Conservation (phyloP, 345 rosid genomes). For the Salix exigua region DNA sequence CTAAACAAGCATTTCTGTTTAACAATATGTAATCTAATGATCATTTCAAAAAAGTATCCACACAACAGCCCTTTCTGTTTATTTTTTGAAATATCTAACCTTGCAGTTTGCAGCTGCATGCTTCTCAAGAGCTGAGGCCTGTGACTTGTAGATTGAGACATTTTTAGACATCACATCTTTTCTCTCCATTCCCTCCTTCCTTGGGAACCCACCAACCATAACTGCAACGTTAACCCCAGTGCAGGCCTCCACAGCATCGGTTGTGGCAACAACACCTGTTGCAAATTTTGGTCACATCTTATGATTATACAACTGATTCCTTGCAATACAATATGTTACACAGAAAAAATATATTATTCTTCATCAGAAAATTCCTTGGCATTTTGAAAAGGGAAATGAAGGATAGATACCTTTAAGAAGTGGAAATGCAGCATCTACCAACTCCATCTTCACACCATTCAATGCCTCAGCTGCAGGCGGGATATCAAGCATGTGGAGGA, state of each 20-base stretch:
- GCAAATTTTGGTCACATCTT: slow-evolving; percentile 9
- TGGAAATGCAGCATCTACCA: slow-evolving; percentile 95
- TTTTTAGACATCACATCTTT: slow-evolving; percentile 98
- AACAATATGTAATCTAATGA: background rate
- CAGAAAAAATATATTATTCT: background rate
- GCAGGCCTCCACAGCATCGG: slow-evolving; percentile 94
- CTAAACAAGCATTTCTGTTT: background rate
- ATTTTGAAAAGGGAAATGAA: background rate
- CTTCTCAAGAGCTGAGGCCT: slow-evolving; percentile 92
- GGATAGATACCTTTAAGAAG: slow-evolving; percentile 72
- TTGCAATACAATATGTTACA: background rate
- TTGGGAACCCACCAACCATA: slow-evolving; percentile 99
- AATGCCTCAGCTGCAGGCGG: slow-evolving; percentile 96
- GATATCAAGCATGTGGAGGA: slow-evolving; percentile 98
- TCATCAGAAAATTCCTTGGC: background rate
- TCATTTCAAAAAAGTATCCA: background rate
- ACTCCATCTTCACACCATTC: slow-evolving; percentile 97
- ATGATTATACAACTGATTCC: slow-evolving; percentile 4
- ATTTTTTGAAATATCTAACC: slow-evolving; percentile 33
- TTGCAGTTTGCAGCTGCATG: slow-evolving; percentile 95
- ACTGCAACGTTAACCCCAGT: slow-evolving; percentile 84
- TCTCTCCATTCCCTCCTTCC: slow-evolving; percentile 99
- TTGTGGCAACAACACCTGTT: slow-evolving; percentile 95
- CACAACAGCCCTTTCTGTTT: background rate
- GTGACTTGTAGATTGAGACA: slow-evolving; percentile 93